Base-by-base conservation (phyloP, 495 filamentous ascomycete genomes). In the Oidiodendron maius region DNA sequence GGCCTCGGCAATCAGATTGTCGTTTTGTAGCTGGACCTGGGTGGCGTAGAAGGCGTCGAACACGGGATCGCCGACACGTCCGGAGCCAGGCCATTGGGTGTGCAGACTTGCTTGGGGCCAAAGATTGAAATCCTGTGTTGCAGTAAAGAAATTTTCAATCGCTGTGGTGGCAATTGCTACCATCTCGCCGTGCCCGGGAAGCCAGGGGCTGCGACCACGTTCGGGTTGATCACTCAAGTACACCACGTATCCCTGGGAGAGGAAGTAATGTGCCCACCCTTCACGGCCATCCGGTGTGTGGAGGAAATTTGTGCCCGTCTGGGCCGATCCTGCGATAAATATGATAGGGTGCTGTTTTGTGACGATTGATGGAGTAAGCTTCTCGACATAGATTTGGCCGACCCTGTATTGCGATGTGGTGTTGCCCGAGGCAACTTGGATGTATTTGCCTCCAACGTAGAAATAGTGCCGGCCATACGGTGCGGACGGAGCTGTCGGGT, bases 11-110 rank as follows among this genome's bases (percentile, higher is more conserved):
- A 55, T 45, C 18, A 50, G 64, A 37, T 60, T 44, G 40, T 68
- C 64, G 51, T 42, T 42, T 3, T 64, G 57, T 30, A 67, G 64
- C 54, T 71, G 26, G 67, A 6, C 58, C 66, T 17, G 65, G 71
- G 26, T 5, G 20, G 64, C 52, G 53, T 68, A 76, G 59, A 71
- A 75, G 6, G 63, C 56, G 52, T 79, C 73, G 57, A 80, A 78
- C 35, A 66, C 55, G 1, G 71, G 62, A 57, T 80, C 74, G 23
- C 72, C 72, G 18, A 64, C 62, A 1, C 42, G 45, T 6, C 75
- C 75, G 5, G 26, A 30, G 28, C 76, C 74, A 15, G 76, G 74
- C 70, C 74, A 80, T 63, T 80, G 73, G 12, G 66, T 72, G 45
- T 78, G 75, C 16, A 66, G 56, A 23, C 55, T 44, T n/a, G 72